A percentile compares a stretch with the other conserved stretches of the same genome.
Evolutionary conservation across 192 early-diverging fungal genomes (phyloP).

Genomic region (Kickxella alabastrina): DNA sequence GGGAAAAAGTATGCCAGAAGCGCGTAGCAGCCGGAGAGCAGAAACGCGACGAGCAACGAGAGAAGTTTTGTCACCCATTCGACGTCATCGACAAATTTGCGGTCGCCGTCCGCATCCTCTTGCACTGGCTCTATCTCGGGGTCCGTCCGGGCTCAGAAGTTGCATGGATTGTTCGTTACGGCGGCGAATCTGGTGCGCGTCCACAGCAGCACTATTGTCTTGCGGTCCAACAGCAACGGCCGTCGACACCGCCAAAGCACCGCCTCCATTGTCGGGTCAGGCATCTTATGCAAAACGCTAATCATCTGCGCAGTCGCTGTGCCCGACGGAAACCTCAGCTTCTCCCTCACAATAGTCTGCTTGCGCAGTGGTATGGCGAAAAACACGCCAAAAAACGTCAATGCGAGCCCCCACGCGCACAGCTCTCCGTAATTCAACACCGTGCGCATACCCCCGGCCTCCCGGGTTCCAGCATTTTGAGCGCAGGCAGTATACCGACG

Average conservation of each 20-base stretch:
- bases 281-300: slow-evolving; percentile 62
- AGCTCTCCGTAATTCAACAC: slow-evolving; percentile 54
- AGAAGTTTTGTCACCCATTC: slow-evolving; percentile 61
- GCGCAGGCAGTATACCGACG: slow-evolving; percentile 77
- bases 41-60: slow-evolving; percentile 55
- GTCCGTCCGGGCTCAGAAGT: too few species aligned
- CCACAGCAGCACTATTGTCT: too few species aligned
- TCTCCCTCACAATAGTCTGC: slow-evolving; percentile 75
- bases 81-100: slow-evolving; percentile 40
- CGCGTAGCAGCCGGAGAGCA: slow-evolving; percentile 61
- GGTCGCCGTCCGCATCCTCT: neutral
- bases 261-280: slow-evolving; percentile 48
- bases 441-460: slow-evolving; percentile 54
- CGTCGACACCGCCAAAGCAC: slow-evolving; percentile 3
- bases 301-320: slow-evolving; percentile 88
- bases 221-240: too few species aligned
- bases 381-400: slow-evolving; percentile 88
- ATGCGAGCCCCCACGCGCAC: slow-evolving; percentile 69
- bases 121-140: neutral
- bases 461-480: slow-evolving; percentile 62
- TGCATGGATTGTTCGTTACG: too few species aligned
- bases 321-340: slow-evolving; percentile 79
- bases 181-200: too few species aligned
- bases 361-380: slow-evolving; percentile 77
- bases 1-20: slow-evolving; percentile 63